Evolutionary conservation across 2,329 filamentous ascomycete genomes (phyloP), one percentile per base, ranked within the genome.

Genomic region (Cylindrodendrum hubeiense): DNA sequence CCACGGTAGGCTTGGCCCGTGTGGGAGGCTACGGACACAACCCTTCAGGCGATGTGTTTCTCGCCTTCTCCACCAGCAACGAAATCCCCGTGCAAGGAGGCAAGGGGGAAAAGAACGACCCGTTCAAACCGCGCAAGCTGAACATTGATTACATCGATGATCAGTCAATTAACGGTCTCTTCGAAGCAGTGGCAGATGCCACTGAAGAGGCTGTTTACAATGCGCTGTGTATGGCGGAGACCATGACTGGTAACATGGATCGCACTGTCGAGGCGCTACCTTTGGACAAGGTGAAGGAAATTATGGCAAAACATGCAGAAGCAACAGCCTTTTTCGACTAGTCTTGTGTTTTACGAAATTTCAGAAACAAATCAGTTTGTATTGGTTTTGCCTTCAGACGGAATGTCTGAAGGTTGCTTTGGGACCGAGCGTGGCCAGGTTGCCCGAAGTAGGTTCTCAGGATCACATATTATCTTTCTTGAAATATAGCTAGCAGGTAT

Each of bases 171-270:
- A 89, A 90, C 68, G 83, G 84, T 0, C 75, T 90, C 62, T 89
- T 92, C 63, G 85, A 90, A 74, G 89, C 88, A 2, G 85, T 83
- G 2, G 86, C 87, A 0, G 89, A 92, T 72, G 86, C 85, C 0
- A 87, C 87, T 0, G 89, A 92, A 71, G 90, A 92, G 77, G 85
- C 88, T 1, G 90, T 92, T 59, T 86, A 90, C 67, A 92, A 92
- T 73, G 84, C 86, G 0, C 76, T 91, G 9, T 89, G 84, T 66
- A 89, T 86, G 80, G 88, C 89, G 1, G 85, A 89, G 70, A 87
- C 85, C 0, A 86, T 89, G 80, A 83, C 81, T 1, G 89, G 89
- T 0, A 82, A 84, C 63, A 79, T 83, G 53, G 86, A 84, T 1
- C 76, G 79, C 8, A 84, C 73, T 26, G 78, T 88, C 2, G 83